Evolutionary conservation across 345 rosid genomes (phyloP).

Genomic region (Eucalyptus curtisii): DNA sequence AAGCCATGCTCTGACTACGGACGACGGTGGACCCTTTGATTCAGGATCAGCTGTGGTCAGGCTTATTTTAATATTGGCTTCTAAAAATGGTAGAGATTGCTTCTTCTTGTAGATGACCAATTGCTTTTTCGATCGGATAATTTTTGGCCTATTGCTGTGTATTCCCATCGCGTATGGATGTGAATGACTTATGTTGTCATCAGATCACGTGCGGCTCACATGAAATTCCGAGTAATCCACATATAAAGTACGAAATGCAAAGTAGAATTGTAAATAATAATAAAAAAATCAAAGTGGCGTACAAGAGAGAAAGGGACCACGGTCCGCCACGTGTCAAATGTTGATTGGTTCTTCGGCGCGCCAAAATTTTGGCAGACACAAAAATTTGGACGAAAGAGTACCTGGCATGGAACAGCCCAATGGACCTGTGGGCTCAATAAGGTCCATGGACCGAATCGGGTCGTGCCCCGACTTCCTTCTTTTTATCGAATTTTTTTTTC

Average conservation of each 20-base stretch:
- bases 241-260: neutral
- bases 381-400: neutral
- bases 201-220: neutral
- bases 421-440: neutral
- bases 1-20: neutral
- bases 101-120: neutral
- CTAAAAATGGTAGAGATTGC: neutral
- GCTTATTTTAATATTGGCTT: neutral
- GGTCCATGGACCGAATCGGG: neutral
- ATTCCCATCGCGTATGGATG: rapidly evolving
- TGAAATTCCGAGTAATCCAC: neutral
- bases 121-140: neutral
- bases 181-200: rapidly evolving
- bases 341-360: neutral
- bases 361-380: neutral
- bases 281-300: neutral
- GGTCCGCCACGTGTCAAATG: neutral
- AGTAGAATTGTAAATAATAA: neutral
- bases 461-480: neutral
- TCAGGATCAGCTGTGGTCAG: neutral
- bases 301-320: neutral
- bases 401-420: neutral
- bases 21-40: neutral
- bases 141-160: neutral
- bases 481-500: neutral